These are phyloP conservation scores for Trichoderma atroviride DNA, from an alignment of 2,329 filamentous ascomycete genomes.

Conservation along the genomic window DNA sequence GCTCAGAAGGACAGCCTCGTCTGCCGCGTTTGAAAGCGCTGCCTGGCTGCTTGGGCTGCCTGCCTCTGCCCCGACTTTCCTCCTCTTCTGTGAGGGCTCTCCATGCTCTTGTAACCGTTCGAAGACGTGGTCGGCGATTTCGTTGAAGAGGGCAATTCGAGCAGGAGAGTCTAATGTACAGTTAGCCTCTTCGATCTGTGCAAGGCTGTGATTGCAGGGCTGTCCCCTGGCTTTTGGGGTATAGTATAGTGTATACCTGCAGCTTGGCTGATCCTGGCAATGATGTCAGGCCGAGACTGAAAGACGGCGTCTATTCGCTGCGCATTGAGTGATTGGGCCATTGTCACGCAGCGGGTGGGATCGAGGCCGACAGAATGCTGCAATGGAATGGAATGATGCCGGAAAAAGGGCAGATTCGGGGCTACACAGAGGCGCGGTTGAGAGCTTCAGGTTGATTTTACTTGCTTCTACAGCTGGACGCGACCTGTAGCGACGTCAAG, in stretches of 20 bases:
- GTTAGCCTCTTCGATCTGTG: neutral
- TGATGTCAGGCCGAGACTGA: slow-evolving; percentile 57
- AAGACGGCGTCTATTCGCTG: slow-evolving; percentile 57
- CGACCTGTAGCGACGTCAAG: slow-evolving; percentile 24
- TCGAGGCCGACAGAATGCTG: neutral
- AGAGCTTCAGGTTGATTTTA: slow-evolving; percentile 1
- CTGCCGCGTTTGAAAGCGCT: slow-evolving; percentile 44
- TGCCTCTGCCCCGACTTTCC: slow-evolving; percentile 51
- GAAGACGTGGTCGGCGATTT: slow-evolving; percentile 55
- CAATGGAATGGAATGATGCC: neutral
- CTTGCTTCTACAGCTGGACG: neutral
- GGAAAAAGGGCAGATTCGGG: neutral
- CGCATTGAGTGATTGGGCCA: slow-evolving; percentile 51
- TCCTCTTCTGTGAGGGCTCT: slow-evolving; percentile 55
- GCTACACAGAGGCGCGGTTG: slow-evolving; percentile 8
- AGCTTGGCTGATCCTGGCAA: slow-evolving; percentile 55
- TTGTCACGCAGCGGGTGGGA: slow-evolving; percentile 31
- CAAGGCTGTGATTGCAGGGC: neutral
- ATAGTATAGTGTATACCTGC: slow-evolving; percentile 49
- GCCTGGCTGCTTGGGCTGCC: slow-evolving; percentile 31
- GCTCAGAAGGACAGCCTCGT: slow-evolving; percentile 58
- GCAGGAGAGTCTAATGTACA: slow-evolving; percentile 50
- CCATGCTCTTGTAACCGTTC: slow-evolving; percentile 46
- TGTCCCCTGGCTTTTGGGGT: neutral
- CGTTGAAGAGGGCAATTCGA: slow-evolving; percentile 58